Evolutionary conservation across 495 filamentous ascomycete species (phyloP), one percentile per base, ranked within the genome.

Genomic region (Aspergillus asperescens): DNA sequence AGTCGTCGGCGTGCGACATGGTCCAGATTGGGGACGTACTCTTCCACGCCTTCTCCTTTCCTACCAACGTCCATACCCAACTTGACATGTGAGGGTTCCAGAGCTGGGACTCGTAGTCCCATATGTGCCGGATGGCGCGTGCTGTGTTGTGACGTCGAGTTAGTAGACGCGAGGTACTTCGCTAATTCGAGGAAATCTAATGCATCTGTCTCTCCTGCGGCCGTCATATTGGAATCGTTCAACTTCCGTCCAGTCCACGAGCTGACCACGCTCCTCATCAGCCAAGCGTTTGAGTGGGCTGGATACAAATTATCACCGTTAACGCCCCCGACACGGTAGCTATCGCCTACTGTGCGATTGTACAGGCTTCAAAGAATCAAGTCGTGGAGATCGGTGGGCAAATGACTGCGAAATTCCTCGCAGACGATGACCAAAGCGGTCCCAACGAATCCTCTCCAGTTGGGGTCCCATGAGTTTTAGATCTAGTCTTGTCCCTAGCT

Each of bases 221-320:
- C 35, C 2, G 70, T 75, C 61, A 73, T 64, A 52, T 75, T 73
- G 16, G 56, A 52, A 41, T 73, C 64, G 10, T 59, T 58, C 5
- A 72, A n/a, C 16, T 62, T 58, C 3, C 50, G 49, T 7, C 72
- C 72, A 1, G 65, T 64, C 69, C 70, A 73, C 19, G 59, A 62
- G 12, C 62, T 52, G 8, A 64, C 55, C 12, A 75, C 62, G 0
- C 70, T 68, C 40, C 72, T 60, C 72, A 75, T 75, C n/a, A 75
- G 35, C 56, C 65, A 71, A 9, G 71, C 46, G 52, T 75, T 75
- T 0, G 65, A 68, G 52, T 75, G 73, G 7, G 67, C 66, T 1
- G 72, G 72, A 44, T 72, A 73, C 5, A 73, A 53, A 41, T 75
- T 75, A 25, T 75, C 72, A n/a, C 52, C 62, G 28, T 75, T 69